Evolutionary conservation across 2,329 filamentous ascomycete genomes (phyloP).

Genomic region (Biscogniauxia mediterranea): DNA sequence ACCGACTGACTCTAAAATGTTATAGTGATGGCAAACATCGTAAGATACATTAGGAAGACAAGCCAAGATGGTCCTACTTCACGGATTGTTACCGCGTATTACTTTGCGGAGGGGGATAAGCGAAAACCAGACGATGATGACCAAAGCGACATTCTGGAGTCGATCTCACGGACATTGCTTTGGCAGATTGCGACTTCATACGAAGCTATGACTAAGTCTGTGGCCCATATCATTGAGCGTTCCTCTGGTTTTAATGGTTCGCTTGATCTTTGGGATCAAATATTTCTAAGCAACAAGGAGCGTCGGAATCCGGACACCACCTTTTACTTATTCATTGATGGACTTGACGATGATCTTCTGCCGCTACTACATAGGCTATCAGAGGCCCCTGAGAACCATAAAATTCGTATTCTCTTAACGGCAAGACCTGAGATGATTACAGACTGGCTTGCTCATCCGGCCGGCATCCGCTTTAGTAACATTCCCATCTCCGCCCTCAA

Average conservation of each 20-base stretch:
- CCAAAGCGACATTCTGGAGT: constrained; percentile 18
- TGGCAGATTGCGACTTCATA: constrained; percentile 35
- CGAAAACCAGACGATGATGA: constrained; percentile 31
- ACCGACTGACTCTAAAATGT: background rate
- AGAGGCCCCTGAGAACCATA: constrained; percentile 15
- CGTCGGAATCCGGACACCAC: constrained; percentile 28
- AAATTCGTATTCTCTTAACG: constrained; percentile 30
- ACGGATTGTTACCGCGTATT: constrained; percentile 28
- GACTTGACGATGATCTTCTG: constrained; percentile 23
- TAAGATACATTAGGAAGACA: constrained; percentile 27
- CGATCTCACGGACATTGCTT: constrained; percentile 28
- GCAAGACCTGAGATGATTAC: constrained; percentile 21
- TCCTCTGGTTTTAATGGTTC: constrained; percentile 25
- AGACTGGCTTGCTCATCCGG: constrained; percentile 12
- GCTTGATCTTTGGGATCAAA: constrained; percentile 31
- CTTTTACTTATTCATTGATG: constrained; percentile 35
- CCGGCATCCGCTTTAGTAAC: constrained; percentile 16
- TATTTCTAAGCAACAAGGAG: constrained; percentile 34
- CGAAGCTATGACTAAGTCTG: constrained; percentile 34
- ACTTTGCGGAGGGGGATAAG: constrained; percentile 31
- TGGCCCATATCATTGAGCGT: constrained; percentile 28
- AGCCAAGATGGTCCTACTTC: constrained; percentile 22
- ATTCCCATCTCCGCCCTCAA: constrained; percentile 29
- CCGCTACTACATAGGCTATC: constrained; percentile 27
- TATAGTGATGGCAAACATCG: constrained; percentile 29